A percentile compares a stretch with the other conserved stretches of the same genome.
These are phyloP conservation scores for Podaxis sp. DNA, from an alignment of 768 basidiomycete genomes.

Conservation along the genomic window DNA sequence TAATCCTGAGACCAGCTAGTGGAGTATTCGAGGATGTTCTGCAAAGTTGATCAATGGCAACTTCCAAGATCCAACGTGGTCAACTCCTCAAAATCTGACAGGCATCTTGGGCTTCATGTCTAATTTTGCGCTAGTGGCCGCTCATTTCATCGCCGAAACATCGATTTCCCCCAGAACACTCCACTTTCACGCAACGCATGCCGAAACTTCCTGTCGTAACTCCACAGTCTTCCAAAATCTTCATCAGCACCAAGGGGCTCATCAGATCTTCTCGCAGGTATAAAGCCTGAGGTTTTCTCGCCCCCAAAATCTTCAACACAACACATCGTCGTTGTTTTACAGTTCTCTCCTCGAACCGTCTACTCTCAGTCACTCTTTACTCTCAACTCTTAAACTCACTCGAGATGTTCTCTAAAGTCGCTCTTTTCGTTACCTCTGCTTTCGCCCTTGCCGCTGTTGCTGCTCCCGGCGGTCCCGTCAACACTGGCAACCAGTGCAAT, in stretches of 20 bases:
- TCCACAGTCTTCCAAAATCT: background rate
- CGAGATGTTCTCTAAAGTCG: conserved; percentile 15
- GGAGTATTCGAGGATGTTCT: background rate
- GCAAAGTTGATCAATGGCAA: background rate
- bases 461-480: conserved; percentile 4
- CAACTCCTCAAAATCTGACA: background rate
- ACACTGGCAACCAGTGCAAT: conserved; percentile 6
- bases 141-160: background rate
- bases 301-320: background rate
- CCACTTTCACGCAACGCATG: background rate
- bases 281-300: background rate
- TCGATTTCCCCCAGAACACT: background rate
- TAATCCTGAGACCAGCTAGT: background rate
- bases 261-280: background rate
- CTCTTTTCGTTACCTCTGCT: conserved; percentile 12
- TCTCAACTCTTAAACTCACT: conserved; percentile 1
- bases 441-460: conserved; percentile 13
- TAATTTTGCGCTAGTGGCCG: background rate
- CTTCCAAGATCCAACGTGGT: background rate
- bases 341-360: background rate
- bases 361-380: conserved; percentile 3
- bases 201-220: background rate
- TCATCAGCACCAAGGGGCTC: background rate
- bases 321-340: conserved; percentile 1
- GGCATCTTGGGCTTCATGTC: background rate